Evolutionary conservation across 495 filamentous ascomycete genomes (phyloP), one percentile per base, ranked within the genome.

Genomic region (Tuber indicum): DNA sequence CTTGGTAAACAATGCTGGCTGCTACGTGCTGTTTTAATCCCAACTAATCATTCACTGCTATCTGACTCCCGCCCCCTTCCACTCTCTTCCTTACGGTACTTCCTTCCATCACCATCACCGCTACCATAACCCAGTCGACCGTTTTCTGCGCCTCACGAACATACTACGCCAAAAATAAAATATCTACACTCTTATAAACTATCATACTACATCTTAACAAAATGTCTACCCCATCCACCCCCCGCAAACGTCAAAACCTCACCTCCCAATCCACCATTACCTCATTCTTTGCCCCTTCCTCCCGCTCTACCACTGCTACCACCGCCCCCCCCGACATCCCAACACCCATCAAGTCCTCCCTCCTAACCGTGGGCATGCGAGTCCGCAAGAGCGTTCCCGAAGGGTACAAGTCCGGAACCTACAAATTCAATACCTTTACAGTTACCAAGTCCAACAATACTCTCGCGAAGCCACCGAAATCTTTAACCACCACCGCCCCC

Each of bases 381-480:
- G 89, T 98, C 73, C 91, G 95, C 77, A 97, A 98, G 85, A 91
- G 91, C 16, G 90, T 98, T 5, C 92, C 93, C 0, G 94, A 97
- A 76, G 95, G 95, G 73, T 97, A 97, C 86, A 96, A 95, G 86
- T 95, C 92, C 19, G 88, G 89, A 77, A 75, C 77, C 76, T 86
- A 88, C 82, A 79, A 77, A 62, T 72, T 75, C 47, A 75, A 79
- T 39, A 73, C 74, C 58, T 79, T 78, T 45, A n/a, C 76, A 66
- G 23, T 71, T 46, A 62, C 52, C 39, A 70, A 45, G 26, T 73
- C 79, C 47, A 42, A 39, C 21, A 74, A 79, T 26, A 78, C 71
- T 10, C 52, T 75, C 16, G 42, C 76, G 36, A 62, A 78, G 41
- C 72, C 69, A 12, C 72, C 26, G 36, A 19, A 47, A 12, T 76